Base-by-base conservation (phyloP, 768 basidiomycete genomes). In the Xerocomus brunneocitrinus region DNA sequence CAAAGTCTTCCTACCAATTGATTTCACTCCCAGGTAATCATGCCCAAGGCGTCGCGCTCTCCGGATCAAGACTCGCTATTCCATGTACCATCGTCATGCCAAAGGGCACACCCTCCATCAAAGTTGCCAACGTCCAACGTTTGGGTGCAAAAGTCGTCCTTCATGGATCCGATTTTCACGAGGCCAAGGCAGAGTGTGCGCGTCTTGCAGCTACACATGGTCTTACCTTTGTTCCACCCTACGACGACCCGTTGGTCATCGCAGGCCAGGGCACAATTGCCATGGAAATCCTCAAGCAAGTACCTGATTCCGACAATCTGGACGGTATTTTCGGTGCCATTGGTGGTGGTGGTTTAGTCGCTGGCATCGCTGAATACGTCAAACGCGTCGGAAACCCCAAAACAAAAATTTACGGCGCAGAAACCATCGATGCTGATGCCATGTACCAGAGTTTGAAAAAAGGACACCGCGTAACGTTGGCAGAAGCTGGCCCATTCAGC, bases 21-120 rank as follows among this genome's bases (percentile, higher is more conserved):
- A 31, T 47, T 3, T 28, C 35, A 35, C 13, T 52, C 42, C 4
- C 68, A 98, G 97, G 97, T 27, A 99, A 99, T 65, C 97, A 99
- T 69, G 97, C 97, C 0, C 97, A 99, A 70, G 97, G 97, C 25
- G 97, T 99, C 47, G 97, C 97, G 3, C 79, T 98, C 45, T 94
- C 97, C n/a, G 92, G 95, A 10, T 72, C 83, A 43, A 83, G 85
- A 52, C 82, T 99, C 28, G 81, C 80, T 32, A 89, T 98, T 55
- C 93, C 97, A 4, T 97, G 93, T 58, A 98, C 94, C n/a, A 98
- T 99, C 63, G 92, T 99, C 57, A 98, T 99, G 97, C 97, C 97
- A 1, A 75, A 86, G 39, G 91, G 84, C 13, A 98, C 97, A 3
- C 97, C 97, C 1, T 80, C 87, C 38, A 99, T 99, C 79, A 99